A percentile compares a stretch with the other conserved stretches of the same genome.
Evolutionary conservation across 768 basidiomycete genomes (phyloP).

Genomic region (Lentinula detonsa): DNA sequence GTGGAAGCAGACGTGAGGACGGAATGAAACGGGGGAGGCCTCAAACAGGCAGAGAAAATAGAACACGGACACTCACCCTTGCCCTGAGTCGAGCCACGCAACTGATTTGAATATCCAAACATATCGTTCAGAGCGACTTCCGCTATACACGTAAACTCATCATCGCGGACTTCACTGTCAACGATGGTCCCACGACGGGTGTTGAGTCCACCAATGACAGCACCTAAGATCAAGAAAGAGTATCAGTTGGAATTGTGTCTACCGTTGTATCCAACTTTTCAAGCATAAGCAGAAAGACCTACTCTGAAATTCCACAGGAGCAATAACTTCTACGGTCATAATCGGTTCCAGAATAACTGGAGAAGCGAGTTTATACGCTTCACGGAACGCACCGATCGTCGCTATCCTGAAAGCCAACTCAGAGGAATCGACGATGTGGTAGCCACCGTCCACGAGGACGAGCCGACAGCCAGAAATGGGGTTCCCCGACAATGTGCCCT

Average conservation of each 20-base stretch:
- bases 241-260: not conserved
- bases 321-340: slow-evolving; percentile 97
- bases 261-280: not conserved
- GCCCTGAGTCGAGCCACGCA: slow-evolving; percentile 93
- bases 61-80: slow-evolving; percentile 48
- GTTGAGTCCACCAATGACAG: slow-evolving; percentile 92
- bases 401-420: slow-evolving; percentile 93
- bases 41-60: not conserved
- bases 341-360: slow-evolving; percentile 94
- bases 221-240: slow-evolving; percentile 32
- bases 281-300: slow-evolving; percentile 14
- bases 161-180: slow-evolving; percentile 94
- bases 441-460: slow-evolving; percentile 86
- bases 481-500: slow-evolving; percentile 86
- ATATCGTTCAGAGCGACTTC: slow-evolving; percentile 97
- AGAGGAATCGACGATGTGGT: slow-evolving; percentile 92
- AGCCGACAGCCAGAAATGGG: slow-evolving; percentile 80
- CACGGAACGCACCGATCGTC: slow-evolving; percentile 88
- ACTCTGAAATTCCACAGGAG: slow-evolving; percentile 95
- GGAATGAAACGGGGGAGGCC: not conserved
- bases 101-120: slow-evolving; percentile 94
- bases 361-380: slow-evolving; percentile 70
- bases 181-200: slow-evolving; percentile 89
- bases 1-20: too few relatives aligned
- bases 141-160: slow-evolving; percentile 88